Conservation (phyloP, 169 alveolate genomes). For the Fabrea salina region DNA sequence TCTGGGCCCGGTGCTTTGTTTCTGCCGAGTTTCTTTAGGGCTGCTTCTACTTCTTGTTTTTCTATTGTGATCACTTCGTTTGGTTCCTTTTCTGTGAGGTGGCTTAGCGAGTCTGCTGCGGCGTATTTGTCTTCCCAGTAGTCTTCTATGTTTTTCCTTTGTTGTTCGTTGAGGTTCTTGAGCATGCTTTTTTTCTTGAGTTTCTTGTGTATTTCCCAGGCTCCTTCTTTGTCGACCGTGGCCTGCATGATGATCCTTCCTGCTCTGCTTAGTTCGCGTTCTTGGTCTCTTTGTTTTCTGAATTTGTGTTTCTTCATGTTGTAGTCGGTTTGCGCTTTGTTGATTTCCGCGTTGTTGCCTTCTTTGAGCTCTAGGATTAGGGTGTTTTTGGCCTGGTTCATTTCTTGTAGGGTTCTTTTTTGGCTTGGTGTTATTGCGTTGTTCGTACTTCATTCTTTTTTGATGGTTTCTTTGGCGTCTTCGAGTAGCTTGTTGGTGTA, state of each 20-base stretch:
- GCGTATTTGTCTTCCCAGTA: neutral
- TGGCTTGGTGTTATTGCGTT: too few relatives aligned
- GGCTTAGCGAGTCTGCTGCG: neutral
- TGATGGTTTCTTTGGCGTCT: too few relatives aligned
- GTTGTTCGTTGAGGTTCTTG: neutral
- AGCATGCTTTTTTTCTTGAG: neutral
- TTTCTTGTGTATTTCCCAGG: neutral
- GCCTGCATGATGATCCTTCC: neutral
- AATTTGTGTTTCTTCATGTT: too few relatives aligned
- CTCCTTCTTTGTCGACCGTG: neutral
- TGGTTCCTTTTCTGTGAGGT: neutral
- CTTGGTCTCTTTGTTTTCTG: too few relatives aligned
- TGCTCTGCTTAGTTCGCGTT: neutral
- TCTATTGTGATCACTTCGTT: neutral
- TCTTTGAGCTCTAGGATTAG: too few relatives aligned
- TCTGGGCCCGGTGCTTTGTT: constrained; percentile 1
- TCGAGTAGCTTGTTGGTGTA: too few relatives aligned
- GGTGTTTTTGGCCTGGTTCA: too few relatives aligned
- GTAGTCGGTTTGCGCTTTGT: too few relatives aligned
- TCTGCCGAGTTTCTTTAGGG: neutral
- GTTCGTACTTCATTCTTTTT: too few relatives aligned
- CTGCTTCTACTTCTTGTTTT: neutral
- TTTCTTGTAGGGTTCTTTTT: too few relatives aligned
- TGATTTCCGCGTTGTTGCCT: too few relatives aligned
- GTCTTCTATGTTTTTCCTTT: neutral